These are phyloP conservation scores for Ploettnerulaceae sp. DNA, from an alignment of 2,329 filamentous ascomycete genomes.

Conservation along the genomic window DNA sequence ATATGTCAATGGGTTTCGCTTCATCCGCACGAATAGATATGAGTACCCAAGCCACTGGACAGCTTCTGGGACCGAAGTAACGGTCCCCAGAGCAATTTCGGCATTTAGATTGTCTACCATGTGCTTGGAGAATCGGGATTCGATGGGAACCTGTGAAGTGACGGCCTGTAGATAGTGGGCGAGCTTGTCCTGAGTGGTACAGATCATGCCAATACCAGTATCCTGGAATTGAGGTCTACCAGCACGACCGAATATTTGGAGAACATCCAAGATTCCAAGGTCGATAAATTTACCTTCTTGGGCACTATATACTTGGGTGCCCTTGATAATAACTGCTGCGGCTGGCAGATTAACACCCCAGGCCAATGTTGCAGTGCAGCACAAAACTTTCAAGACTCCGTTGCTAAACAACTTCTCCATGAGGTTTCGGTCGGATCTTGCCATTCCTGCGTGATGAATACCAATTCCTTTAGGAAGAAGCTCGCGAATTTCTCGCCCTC, in stretches of 20 bases:
- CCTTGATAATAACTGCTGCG: constrained; percentile 95
- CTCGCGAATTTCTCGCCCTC: constrained; percentile 82
- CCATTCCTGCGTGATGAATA: constrained; percentile 96
- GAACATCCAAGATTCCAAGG: constrained; percentile 89
- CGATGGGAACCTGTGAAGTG: constrained; percentile 93
- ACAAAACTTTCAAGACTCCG: constrained; percentile 93
- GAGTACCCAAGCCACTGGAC: constrained; percentile 98
- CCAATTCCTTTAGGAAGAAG: constrained; percentile 87
- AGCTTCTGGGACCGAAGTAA: constrained; percentile 88
- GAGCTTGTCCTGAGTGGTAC: constrained; percentile 90
- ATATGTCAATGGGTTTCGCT: constrained; percentile 83
- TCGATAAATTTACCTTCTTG: constrained; percentile 97
- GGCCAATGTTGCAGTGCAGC: constrained; percentile 94
- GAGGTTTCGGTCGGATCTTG: constrained; percentile 88
- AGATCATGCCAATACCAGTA: constrained; percentile 96
- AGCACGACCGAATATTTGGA: constrained; percentile 97
- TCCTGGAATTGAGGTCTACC: constrained; percentile 97
- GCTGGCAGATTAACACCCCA: constrained; percentile 99
- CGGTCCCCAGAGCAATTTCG: constrained; percentile 88
- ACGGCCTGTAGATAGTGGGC: constrained; percentile 88
- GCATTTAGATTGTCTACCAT: constrained; percentile 96
- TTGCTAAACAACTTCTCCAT: constrained; percentile 88
- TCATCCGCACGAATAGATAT: constrained; percentile 96
- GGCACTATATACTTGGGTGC: constrained; percentile 93
- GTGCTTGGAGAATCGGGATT: constrained; percentile 91